phyloP scores from a whole-genome alignment of 257 asterid genomes.

The Paraleonurus japonicus region DNA sequence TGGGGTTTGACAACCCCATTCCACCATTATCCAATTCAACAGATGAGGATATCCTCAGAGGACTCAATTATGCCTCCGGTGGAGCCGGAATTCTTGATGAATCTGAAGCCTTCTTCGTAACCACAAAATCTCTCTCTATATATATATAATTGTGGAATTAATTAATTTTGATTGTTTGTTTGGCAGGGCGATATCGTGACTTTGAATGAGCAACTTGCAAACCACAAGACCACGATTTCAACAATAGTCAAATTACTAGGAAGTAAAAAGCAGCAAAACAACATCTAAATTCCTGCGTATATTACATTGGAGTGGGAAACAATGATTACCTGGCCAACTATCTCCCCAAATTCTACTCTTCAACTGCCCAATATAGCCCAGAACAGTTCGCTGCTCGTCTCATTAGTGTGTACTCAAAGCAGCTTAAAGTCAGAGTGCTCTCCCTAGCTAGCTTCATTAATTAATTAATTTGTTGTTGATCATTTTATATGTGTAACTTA shows the following conservation, averaged over 20 bases:
- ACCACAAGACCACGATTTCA: slow-evolving; percentile 20
- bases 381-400: slow-evolving; percentile 32
- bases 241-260: slow-evolving; percentile 20
- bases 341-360: slow-evolving; percentile 30
- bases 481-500: no score
- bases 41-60: slow-evolving; percentile 33
- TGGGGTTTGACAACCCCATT: slow-evolving; percentile 46
- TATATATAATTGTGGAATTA: neutral
- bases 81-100: slow-evolving; percentile 61
- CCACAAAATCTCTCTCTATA: neutral
- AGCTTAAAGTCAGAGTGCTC: no score
- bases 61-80: slow-evolving; percentile 59
- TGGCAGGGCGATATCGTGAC: slow-evolving; percentile 28
- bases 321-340: slow-evolving; percentile 42
- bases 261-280: neutral
- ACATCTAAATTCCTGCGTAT: slow-evolving; percentile 28
- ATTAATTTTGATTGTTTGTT: neutral
- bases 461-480: slow-evolving; percentile 16
- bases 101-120: slow-evolving; percentile 30
- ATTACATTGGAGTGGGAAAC: slow-evolving; percentile 34
- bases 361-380: slow-evolving; percentile 18
- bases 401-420: slow-evolving; percentile 28
- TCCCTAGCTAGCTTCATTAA: no score
- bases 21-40: slow-evolving; percentile 45
- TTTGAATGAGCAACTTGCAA: slow-evolving; percentile 30